phyloP scores from a whole-genome alignment of 2,329 filamentous ascomycete species.

The Bipolaris cookei region DNA sequence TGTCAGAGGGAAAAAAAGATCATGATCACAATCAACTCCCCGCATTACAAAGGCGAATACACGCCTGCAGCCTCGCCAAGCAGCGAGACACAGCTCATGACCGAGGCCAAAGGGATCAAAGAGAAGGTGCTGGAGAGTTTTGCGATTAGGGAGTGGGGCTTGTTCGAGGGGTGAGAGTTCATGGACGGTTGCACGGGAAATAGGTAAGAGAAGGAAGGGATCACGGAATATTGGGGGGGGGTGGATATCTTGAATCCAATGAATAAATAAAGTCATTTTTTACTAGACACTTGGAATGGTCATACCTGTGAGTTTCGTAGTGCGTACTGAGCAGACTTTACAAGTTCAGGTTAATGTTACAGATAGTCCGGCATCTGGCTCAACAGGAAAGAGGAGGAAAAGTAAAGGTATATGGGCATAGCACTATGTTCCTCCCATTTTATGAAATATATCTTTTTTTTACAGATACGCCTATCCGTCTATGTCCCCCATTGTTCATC shows the following conservation, averaged over 20 bases:
- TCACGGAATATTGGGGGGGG: too few species aligned
- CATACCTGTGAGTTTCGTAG: too few species aligned
- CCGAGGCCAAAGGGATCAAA: conserved; percentile 66
- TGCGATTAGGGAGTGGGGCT: conserved; percentile 77
- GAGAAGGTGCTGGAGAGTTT: conserved; percentile 76
- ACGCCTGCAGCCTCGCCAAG: conserved; percentile 71
- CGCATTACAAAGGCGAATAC: conserved; percentile 78
- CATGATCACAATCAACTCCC: conserved; percentile 85
- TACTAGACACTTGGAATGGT: too few species aligned
- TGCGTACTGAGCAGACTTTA: too few species aligned
- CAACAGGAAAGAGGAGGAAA: neutral
- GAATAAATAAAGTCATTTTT: too few species aligned
- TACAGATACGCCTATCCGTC: neutral
- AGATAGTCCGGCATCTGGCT: too few species aligned
- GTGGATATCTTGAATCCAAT: too few species aligned
- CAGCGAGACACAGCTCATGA: conserved; percentile 62
- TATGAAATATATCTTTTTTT: neutral
- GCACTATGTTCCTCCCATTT: neutral
- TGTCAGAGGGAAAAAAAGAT: conserved; percentile 55
- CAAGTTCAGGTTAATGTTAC: too few species aligned
- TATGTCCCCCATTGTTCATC: neutral
- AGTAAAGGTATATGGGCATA: neutral
- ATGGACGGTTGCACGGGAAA: too few species aligned
- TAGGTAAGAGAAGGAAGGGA: too few species aligned
- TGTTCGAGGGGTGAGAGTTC: conserved; percentile 61